Conservation (phyloP, 2,329 filamentous ascomycete genomes). For the Xylariaceae sp. region DNA sequence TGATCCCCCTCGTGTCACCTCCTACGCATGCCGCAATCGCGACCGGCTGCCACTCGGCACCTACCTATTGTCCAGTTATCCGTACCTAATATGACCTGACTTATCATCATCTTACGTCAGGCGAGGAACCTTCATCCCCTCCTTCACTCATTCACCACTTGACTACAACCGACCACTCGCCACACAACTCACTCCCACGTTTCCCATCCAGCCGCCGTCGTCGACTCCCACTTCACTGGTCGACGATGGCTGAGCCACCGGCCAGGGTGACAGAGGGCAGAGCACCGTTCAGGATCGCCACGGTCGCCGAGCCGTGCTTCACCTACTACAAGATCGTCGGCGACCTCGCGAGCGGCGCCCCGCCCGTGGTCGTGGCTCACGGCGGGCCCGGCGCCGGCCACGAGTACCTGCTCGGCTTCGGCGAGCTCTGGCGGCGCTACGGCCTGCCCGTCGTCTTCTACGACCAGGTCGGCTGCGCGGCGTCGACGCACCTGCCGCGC, state of each 20-base stretch:
- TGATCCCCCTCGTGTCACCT: no score
- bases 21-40: no score
- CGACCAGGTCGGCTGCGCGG: constrained; percentile 1
- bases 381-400: constrained; percentile 12
- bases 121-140: no score
- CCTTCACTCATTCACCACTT: no score
- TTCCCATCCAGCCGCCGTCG: no score
- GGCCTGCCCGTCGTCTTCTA: background rate
- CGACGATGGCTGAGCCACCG: constrained; percentile 6
- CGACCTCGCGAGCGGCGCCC: constrained; percentile 4
- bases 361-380: constrained; percentile 8
- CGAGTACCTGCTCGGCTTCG: constrained; percentile 6
- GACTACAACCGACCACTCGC: no score
- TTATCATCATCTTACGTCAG: no score
- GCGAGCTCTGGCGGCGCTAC: background rate
- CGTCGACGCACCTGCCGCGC: background rate
- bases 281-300: constrained; percentile 7
- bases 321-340: constrained; percentile 12
- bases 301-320: constrained; percentile 6
- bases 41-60: no score
- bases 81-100: no score
- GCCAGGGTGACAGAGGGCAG: constrained; percentile 7
- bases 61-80: no score
- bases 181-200: no score
- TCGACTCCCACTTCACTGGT: no score